phyloP scores from a whole-genome alignment of 495 filamentous ascomycete genomes.

The Hapsidospora chrysogenum region DNA sequence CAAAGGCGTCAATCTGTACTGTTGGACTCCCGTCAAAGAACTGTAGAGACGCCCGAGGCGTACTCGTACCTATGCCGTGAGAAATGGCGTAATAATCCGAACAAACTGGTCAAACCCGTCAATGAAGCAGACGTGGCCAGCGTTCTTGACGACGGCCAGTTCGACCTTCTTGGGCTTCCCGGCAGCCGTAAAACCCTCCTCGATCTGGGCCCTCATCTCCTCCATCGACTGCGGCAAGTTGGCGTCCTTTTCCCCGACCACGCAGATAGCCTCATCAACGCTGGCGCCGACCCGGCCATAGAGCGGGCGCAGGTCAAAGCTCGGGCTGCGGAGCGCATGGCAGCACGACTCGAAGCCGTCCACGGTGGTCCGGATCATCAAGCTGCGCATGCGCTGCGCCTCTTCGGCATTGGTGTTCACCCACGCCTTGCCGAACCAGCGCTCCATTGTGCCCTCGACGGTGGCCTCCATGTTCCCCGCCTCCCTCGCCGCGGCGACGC shows the following conservation, averaged over 20 bases:
- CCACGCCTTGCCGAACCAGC: constrained; percentile 16
- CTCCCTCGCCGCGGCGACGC: constrained; percentile 10
- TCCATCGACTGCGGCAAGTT: constrained; percentile 12
- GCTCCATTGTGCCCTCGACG: constrained; percentile 10
- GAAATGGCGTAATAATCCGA: neutral
- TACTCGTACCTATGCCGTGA: neutral
- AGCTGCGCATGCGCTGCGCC: constrained; percentile 8
- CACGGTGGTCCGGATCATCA: constrained; percentile 14
- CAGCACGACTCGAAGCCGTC: constrained; percentile 18
- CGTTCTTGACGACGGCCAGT: constrained; percentile 9
- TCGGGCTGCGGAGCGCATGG: constrained; percentile 10
- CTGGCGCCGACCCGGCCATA: constrained; percentile 5
- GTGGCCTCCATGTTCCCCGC: constrained; percentile 8
- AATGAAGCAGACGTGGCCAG: constrained; percentile 11
- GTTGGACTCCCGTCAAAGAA: too few species aligned
- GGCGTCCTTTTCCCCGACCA: constrained; percentile 16
- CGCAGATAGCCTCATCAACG: constrained; percentile 10
- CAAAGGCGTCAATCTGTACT: too few species aligned
- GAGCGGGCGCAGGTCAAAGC: constrained; percentile 12
- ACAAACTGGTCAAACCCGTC: constrained; percentile 9
- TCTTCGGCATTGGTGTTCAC: constrained; percentile 12
- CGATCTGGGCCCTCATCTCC: constrained; percentile 8
- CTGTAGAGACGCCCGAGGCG: neutral
- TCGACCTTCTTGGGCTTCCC: constrained; percentile 2
- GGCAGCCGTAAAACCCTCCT: constrained; percentile 4